Evolutionary conservation across 1,284 basidiomycete genomes (phyloP).

Genomic region (Boletus austroedulis): DNA sequence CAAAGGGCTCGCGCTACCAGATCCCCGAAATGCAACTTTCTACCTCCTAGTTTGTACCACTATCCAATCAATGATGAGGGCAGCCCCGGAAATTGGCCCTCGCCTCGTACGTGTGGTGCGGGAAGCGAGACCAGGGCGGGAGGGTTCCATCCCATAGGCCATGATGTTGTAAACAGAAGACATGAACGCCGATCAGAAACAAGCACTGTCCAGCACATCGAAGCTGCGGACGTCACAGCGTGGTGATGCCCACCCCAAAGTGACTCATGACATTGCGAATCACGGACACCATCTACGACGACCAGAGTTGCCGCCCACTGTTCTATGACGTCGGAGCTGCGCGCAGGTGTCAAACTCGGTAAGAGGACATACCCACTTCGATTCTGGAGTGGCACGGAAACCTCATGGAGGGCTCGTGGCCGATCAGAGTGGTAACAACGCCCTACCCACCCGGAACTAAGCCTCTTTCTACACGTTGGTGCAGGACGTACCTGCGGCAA

Average conservation of each 20-base stretch:
- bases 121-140: background rate
- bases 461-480: background rate
- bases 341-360: background rate
- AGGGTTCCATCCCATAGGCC: constrained; percentile 9
- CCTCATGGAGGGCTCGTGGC: constrained; percentile 16
- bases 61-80: background rate
- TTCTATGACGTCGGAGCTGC: background rate
- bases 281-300: background rate
- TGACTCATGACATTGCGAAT: background rate
- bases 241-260: background rate
- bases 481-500: background rate
- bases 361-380: background rate
- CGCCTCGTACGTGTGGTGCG: background rate
- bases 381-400: background rate
- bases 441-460: constrained; percentile 1
- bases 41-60: background rate
- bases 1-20: background rate
- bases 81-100: background rate
- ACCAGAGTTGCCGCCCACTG: background rate
- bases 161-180: background rate
- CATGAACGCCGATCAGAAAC: constrained; percentile 13
- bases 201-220: background rate
- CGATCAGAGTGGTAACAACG: constrained; percentile 10
- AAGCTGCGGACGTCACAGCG: background rate
- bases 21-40: background rate